Conservation (phyloP, 768 basidiomycete genomes). For the Trametes meyenii region DNA sequence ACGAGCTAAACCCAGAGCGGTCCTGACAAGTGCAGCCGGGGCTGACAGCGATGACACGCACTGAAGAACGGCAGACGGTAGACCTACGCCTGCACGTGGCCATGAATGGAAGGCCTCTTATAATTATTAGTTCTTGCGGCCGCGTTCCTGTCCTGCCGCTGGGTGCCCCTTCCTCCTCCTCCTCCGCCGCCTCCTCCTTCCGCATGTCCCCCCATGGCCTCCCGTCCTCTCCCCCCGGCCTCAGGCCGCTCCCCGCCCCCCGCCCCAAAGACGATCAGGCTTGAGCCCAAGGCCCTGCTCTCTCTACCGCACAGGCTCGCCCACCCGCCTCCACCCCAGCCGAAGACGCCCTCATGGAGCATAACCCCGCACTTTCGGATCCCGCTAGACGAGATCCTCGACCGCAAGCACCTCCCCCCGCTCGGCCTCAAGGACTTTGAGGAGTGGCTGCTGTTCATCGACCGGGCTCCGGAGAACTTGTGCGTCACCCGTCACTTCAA, state of each 20-base stretch:
- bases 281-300: conserved; percentile 40
- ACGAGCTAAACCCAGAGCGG: neutral
- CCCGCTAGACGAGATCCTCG: conserved; percentile 72
- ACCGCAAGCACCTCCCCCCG: conserved; percentile 78
- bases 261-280: conserved; percentile 34
- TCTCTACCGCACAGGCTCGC: conserved; percentile 37
- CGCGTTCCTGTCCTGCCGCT: neutral
- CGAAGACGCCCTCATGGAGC: conserved; percentile 21
- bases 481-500: conserved; percentile 38
- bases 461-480: conserved; percentile 76
- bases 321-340: conserved; percentile 25
- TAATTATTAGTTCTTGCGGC: conserved; percentile 3
- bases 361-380: conserved; percentile 71
- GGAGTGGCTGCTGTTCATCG: conserved; percentile 83
- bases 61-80: conserved; percentile 1
- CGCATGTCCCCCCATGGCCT: conserved; percentile 23
- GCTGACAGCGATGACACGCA: conserved; percentile 9
- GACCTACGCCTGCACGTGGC: conserved; percentile 16
- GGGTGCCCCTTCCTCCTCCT: conserved; percentile 2
- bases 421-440: conserved; percentile 59
- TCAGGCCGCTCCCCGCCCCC: conserved; percentile 18
- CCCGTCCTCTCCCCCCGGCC: conserved; percentile 19
- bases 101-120: conserved; percentile 13
- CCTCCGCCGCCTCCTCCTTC: conserved; percentile 2
- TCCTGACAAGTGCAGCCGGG: conserved; percentile 12